Percentiles rank a stretch among this genome's conserved stretches.
These are phyloP conservation scores for Zizania palustris DNA, from an alignment of 202 grass and related monocot species.

Conservation along the genomic window DNA sequence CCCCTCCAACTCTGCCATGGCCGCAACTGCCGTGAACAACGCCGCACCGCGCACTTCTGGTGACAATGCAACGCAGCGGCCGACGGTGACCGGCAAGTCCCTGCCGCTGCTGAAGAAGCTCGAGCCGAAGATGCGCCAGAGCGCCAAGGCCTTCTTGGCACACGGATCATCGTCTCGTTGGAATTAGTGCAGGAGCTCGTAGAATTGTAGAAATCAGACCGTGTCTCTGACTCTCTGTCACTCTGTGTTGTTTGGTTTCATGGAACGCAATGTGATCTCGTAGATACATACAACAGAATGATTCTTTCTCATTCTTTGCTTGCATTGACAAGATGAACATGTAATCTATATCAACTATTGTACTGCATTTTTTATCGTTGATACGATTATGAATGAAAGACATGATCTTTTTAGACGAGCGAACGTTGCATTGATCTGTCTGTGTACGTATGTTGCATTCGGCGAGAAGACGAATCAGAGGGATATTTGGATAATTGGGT, in stretches of 20 bases:
- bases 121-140: no score
- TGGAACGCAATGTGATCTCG: neutral
- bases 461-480: no score
- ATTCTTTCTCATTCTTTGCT: neutral
- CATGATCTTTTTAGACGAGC: neutral
- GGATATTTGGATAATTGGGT: conserved; percentile 1
- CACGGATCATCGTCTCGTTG: no score
- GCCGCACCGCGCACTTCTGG: no score
- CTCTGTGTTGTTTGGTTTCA: conserved; percentile 17
- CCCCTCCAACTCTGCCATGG: neutral
- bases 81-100: no score
- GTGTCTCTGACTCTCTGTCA: conserved; percentile 9
- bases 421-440: no score
- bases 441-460: no score
- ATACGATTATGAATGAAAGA: neutral
- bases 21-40: no score
- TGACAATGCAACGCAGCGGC: no score
- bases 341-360: neutral
- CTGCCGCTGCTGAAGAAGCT: no score
- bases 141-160: no score
- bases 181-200: neutral
- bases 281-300: neutral
- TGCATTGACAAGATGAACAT: neutral
- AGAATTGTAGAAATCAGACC: neutral
- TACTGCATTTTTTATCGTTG: neutral